These are phyloP conservation scores for Picea glauca DNA, from an alignment of 75 land plant genomes.

Conservation along the genomic window DNA sequence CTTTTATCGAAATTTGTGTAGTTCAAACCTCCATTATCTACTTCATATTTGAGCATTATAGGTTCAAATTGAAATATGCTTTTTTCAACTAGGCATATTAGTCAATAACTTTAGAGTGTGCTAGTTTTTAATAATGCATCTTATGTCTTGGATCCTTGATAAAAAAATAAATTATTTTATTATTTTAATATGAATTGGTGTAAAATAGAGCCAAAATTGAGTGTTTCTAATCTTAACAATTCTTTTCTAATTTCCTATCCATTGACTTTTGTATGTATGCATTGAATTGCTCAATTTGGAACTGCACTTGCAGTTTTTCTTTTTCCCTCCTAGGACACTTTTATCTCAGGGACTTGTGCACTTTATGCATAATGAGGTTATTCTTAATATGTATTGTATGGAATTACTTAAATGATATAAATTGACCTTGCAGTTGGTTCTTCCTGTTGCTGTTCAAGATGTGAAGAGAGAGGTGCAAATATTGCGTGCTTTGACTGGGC, in stretches of 20 bases:
- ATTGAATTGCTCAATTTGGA: background rate
- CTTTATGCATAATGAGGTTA: background rate
- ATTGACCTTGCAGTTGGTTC: constrained; percentile 25
- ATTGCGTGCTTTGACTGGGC: constrained; percentile 41
- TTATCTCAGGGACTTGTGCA: background rate
- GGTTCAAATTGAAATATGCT: background rate
- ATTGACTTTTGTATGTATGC: background rate
- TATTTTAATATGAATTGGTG: background rate
- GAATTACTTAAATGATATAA: background rate
- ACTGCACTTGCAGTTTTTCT: background rate
- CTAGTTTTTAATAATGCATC: background rate
- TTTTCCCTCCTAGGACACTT: background rate
- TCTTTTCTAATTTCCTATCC: background rate
- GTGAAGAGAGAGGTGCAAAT: constrained; percentile 45
- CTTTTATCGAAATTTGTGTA: background rate
- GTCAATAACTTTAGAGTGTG: background rate
- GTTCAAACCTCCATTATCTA: background rate
- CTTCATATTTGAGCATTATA: background rate
- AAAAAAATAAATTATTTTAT: background rate
- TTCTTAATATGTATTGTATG: background rate
- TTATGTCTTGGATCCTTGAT: background rate
- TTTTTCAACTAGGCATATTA: background rate
- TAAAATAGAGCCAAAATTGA: background rate
- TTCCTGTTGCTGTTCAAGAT: constrained; percentile 47
- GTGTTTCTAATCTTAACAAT: background rate